These are phyloP conservation scores for Hordeum vulgare DNA, from an alignment of 176 grass and related monocot genomes.

Conservation along the genomic window DNA sequence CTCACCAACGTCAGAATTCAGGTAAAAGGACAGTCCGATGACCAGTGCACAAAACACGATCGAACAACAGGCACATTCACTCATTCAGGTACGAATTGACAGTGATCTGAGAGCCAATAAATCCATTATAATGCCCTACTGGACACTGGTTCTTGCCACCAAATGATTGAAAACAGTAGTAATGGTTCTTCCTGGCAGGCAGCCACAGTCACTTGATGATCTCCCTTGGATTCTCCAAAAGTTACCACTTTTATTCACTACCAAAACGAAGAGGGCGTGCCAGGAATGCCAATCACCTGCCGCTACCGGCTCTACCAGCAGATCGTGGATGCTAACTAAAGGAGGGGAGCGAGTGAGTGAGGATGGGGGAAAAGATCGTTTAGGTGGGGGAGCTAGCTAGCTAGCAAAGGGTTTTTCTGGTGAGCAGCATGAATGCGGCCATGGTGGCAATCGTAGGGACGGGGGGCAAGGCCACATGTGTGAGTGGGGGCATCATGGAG, in stretches of 20 bases:
- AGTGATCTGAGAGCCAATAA: neutral
- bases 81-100: neutral
- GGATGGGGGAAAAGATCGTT: neutral
- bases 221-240: neutral
- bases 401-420: neutral
- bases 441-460: slow-evolving; percentile 2
- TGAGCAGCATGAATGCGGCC: slow-evolving; percentile 37
- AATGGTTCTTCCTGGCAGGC: neutral
- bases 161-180: neutral
- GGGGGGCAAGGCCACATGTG: slow-evolving; percentile 18
- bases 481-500: neutral
- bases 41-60: neutral
- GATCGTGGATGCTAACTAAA: neutral
- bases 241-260: neutral
- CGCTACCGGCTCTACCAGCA: slow-evolving; percentile 13
- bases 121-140: neutral
- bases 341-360: neutral
- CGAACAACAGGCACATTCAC: no score
- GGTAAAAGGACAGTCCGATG: neutral
- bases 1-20: neutral
- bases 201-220: no score
- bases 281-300: slow-evolving; percentile 1
- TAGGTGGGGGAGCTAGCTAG: slow-evolving; percentile 1
- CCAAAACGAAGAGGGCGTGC: neutral
- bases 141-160: neutral